phyloP scores from a whole-genome alignment of 164 flowering plant species.

The Warburgia ugandensis region DNA sequence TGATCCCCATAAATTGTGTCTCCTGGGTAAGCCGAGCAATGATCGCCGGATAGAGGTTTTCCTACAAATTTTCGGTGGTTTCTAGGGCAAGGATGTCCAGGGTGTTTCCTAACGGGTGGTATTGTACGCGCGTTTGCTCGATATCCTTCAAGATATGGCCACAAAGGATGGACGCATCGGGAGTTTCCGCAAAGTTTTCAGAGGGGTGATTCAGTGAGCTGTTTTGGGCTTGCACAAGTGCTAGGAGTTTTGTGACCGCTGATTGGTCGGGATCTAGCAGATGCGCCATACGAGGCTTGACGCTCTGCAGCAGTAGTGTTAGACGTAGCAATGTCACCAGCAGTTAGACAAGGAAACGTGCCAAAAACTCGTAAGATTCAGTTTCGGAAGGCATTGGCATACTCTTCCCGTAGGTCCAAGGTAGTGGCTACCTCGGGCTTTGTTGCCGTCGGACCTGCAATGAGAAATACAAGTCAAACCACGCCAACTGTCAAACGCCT shows the following conservation, averaged over 20 bases:
- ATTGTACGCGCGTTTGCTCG: constrained; percentile 27
- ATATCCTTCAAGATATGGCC: constrained; percentile 39
- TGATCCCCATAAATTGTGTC: constrained; percentile 28
- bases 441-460: background rate
- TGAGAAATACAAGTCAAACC: background rate
- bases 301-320: constrained; percentile 38
- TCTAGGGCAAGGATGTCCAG: too few relatives aligned
- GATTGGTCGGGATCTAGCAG: constrained; percentile 65
- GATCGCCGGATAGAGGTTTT: constrained; percentile 8
- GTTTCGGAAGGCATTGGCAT: constrained; percentile 73
- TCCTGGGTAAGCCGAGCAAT: constrained; percentile 22
- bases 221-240: constrained; percentile 8
- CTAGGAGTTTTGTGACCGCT: constrained; percentile 31
- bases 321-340: constrained; percentile 14
- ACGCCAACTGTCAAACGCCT: too few relatives aligned
- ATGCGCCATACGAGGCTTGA: constrained; percentile 54
- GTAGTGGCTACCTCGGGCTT: background rate
- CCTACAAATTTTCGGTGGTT: background rate
- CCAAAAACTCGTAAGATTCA: constrained; percentile 69
- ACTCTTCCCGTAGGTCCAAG: constrained; percentile 55
- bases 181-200: constrained; percentile 50
- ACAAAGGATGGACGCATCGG: constrained; percentile 53
- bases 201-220: constrained; percentile 20
- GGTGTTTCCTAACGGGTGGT: constrained; percentile 26
- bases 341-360: constrained; percentile 36